Percentiles rank a stretch among this genome's conserved stretches.
These are phyloP conservation scores for Sugiyamaella neomexicana DNA, from an alignment of 1,139 yeast species.

Conservation along the genomic window DNA sequence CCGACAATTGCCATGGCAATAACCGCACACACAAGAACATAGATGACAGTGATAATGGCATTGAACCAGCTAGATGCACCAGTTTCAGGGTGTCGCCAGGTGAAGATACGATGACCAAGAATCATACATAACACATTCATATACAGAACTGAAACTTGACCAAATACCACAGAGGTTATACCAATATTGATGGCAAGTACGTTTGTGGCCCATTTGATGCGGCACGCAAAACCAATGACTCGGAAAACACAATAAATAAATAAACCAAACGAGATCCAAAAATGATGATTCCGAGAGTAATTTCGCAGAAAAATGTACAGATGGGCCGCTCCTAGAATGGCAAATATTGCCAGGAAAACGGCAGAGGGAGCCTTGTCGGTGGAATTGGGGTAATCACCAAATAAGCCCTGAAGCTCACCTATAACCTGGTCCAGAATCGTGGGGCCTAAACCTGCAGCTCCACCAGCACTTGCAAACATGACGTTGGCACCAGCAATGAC, in stretches of 20 bases:
- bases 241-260: constrained; percentile 54
- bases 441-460: constrained; percentile 35
- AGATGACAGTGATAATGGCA: constrained; percentile 52
- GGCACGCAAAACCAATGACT: constrained; percentile 58
- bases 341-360: constrained; percentile 57
- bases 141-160: constrained; percentile 50
- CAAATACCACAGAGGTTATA: constrained; percentile 59
- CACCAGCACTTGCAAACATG: constrained; percentile 35
- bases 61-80: constrained; percentile 61
- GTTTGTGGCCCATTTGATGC: constrained; percentile 60
- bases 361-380: constrained; percentile 63
- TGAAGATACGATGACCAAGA: constrained; percentile 73
- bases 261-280: constrained; percentile 59
- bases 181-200: constrained; percentile 52
- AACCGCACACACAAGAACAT: constrained; percentile 57
- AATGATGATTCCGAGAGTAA: constrained; percentile 60
- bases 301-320: constrained; percentile 53
- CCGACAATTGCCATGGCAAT: constrained; percentile 69
- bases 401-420: constrained; percentile 50
- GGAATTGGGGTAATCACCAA: constrained; percentile 65
- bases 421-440: constrained; percentile 39
- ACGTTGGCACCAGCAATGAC: constrained; percentile 38
- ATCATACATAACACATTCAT: constrained; percentile 54
- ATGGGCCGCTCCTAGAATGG: constrained; percentile 52
- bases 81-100: constrained; percentile 81